Evolutionary conservation across 768 basidiomycete species (phyloP), one percentile per base, ranked within the genome.

Genomic region (Trametes cubensis): DNA sequence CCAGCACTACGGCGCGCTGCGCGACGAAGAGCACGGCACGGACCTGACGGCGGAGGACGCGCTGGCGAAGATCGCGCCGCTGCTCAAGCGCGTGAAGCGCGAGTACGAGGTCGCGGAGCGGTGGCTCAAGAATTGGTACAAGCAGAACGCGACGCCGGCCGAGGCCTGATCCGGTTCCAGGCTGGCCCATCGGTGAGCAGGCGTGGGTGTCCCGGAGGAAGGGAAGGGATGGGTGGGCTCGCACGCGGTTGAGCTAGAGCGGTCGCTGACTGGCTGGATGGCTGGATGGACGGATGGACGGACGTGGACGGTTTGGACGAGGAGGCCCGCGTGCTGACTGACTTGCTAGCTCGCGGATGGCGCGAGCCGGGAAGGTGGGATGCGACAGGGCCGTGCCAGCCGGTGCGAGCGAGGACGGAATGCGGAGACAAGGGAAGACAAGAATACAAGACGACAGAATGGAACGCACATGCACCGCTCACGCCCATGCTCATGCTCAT

Each of bases 1-100:
- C 69, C 95, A 98, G 76, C 85, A 95, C 74, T 89, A 87, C 68
- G 94, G 93, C 48, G 80, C 86, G 65, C 75, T 80, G 59, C 80
- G 83, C 48, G 88, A 92, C 73, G 88, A 84, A 70, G 79, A 80
- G 23, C 65, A 70, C 8, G 74, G 74, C 15, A 73, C 69, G 60
- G 76, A 79, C 60, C 75, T 90, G 40, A 69, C 74, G n/a, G 58
- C 67, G 3, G 71, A 77, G 11, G 86, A 84, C 23, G 88, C 90
- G 17, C 73, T 91, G 18, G 73, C 72, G 0, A 78, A 76, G 73
- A 92, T 95, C 73, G 73, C 71, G 56, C 77, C 72, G 5, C 76
- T 90, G 48, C 76, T 95, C 30, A 69, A 66, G 41, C 77, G 79
- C 62, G 86, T 90, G 54, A 86, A 87, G 72, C 74, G 75, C 56